A percentile compares a stretch with the other conserved stretches of the same genome.
Conservation (phyloP, 805 yeast species). For the Saturnispora besseyi region DNA sequence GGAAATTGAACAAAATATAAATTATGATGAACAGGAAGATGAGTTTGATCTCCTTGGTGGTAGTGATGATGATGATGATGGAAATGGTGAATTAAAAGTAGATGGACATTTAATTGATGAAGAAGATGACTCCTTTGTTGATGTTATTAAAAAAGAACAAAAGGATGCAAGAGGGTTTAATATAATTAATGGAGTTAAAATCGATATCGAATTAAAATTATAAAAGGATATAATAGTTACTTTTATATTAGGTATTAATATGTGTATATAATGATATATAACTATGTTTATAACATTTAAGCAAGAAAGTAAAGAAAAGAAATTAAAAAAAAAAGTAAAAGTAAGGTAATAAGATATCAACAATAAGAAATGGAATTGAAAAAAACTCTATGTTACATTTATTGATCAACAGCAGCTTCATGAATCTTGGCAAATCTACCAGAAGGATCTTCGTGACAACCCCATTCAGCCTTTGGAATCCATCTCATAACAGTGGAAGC, state of each 20-base stretch:
- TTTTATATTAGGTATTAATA: neutral
- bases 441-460: constrained; percentile 97
- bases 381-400: neutral
- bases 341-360: neutral
- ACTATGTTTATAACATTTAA: too few species aligned
- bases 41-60: constrained; percentile 80
- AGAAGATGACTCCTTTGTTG: constrained; percentile 50
- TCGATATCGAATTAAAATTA: constrained; percentile 26
- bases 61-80: constrained; percentile 32
- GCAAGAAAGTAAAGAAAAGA: too few species aligned
- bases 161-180: constrained; percentile 69
- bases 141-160: constrained; percentile 54
- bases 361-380: constrained; percentile 6
- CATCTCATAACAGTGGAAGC: constrained; percentile 98
- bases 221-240: neutral
- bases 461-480: constrained; percentile 99
- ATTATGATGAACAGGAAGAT: constrained; percentile 80
- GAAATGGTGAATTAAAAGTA: constrained; percentile 33
- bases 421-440: constrained; percentile 95
- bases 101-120: constrained; percentile 59
- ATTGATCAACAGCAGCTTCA: constrained; percentile 45
- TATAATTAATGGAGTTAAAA: constrained; percentile 45
- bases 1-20: constrained; percentile 86
- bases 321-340: neutral
- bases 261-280: neutral